Evolutionary conservation across 129 eudicot genomes (phyloP), one percentile per base, ranked within the genome.

Genomic region (Tagetes erecta): DNA sequence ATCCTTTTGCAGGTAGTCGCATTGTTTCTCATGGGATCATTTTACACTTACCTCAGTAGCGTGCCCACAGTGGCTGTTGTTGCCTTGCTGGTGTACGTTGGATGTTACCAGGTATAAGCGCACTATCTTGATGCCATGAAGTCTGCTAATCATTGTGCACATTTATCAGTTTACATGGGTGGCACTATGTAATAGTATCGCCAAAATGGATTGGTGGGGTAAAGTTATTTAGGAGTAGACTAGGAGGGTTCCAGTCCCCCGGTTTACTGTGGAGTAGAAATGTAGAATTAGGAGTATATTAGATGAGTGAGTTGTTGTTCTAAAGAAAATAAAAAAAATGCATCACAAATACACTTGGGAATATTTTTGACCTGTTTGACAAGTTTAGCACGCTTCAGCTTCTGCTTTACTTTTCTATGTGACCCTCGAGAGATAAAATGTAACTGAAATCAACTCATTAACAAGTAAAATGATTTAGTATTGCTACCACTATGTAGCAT

Each of bases 61-160:
- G 78, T 79, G 38, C 88, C 91, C 9, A 88, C 82, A 74, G 83
- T 94, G 58, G 99, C 99, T 64, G 99, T 94, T 64, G 86, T 71
- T 67, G 97, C 91, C 64, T 81, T 94, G 88, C 85, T 94, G 56
- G 33, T 90, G 36, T 94, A 94, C 77, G 97, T 94, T 80, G 97
- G 99, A 59, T 94, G 99, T 83, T 94, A 94, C 82, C 99, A 94
- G 99, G 98, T 92, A 68, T 20, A 65, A 44, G 2, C 38, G 52
- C 53, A 71, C 11, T 34, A 55, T 50, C 8, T 60, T 60, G 67
- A 11, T 60, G 67, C 42, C 8, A 27, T 20, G 41, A 59, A 59
- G 13, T 59, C 40, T 59, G 66, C 8, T 34, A 60, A 34, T 60
- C 66, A 41, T 35, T 49, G 74, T 71, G 72, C 49, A 70, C 27